phyloP scores from a whole-genome alignment of 345 rosid genomes.

The Syzygium jambos region DNA sequence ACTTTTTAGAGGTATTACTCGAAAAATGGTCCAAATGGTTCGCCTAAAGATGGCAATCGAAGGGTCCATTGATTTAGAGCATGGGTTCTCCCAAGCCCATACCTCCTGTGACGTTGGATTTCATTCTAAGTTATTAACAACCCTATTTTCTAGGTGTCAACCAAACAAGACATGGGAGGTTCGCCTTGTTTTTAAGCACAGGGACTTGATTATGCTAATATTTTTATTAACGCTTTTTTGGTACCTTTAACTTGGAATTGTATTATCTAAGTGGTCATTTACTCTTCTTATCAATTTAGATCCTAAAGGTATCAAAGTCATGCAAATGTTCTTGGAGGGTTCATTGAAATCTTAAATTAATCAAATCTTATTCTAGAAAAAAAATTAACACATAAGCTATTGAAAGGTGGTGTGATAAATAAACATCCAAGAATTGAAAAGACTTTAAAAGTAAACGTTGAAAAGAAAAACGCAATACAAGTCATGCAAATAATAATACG shows the following conservation, averaged over 20 bases:
- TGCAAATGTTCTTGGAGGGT: neutral
- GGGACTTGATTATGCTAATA: too few relatives aligned
- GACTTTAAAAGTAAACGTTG: neutral
- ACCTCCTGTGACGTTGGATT: neutral
- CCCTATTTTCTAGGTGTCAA: neutral
- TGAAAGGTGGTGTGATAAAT: neutral
- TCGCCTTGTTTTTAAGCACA: too few relatives aligned
- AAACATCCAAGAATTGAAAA: neutral
- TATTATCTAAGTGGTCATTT: neutral
- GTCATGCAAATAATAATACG: neutral
- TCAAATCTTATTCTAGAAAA: too few relatives aligned
- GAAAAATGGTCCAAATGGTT: neutral
- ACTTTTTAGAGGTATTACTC: neutral
- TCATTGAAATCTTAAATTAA: too few relatives aligned
- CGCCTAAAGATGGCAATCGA: neutral
- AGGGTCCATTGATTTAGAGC: neutral
- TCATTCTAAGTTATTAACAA: neutral
- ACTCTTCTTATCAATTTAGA: too few relatives aligned
- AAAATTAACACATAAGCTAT: accelerated
- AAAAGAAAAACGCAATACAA: neutral
- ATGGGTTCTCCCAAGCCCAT: too few relatives aligned
- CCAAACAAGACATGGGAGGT: neutral
- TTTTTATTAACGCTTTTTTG: neutral
- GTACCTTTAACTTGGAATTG: too few relatives aligned
- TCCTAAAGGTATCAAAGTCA: too few relatives aligned